A percentile compares a stretch with the other conserved stretches of the same genome.
These are phyloP conservation scores for Zymoseptoria brevis DNA, from an alignment of 2,329 filamentous ascomycete genomes.

Conservation along the genomic window DNA sequence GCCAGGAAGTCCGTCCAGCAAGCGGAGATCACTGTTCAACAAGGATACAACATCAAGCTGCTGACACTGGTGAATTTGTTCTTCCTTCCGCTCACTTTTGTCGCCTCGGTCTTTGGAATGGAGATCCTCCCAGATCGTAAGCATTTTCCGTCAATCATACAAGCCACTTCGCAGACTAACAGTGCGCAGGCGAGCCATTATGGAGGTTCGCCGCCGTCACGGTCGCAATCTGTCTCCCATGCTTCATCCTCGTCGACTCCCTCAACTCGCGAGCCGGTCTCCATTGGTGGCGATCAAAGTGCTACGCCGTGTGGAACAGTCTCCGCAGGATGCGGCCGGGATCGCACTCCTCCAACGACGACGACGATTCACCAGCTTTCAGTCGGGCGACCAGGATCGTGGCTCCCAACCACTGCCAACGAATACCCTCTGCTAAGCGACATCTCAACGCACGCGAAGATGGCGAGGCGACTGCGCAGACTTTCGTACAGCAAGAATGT, in stretches of 20 bases:
- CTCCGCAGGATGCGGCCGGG: neutral
- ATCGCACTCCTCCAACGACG: neutral
- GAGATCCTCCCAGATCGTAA: conserved; percentile 34
- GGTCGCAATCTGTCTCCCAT: conserved; percentile 37
- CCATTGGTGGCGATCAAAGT: conserved; percentile 27
- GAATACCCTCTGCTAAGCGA: neutral
- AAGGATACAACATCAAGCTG: conserved; percentile 55
- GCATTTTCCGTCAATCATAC: conserved; percentile 14
- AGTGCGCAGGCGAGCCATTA: neutral
- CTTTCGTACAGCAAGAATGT: neutral
- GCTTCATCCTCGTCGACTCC: conserved; percentile 40
- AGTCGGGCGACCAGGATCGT: neutral
- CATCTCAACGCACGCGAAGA: neutral
- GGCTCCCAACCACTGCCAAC: neutral
- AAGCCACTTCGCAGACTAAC: neutral
- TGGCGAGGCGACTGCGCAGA: neutral
- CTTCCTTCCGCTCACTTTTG: conserved; percentile 55
- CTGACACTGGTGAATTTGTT: conserved; percentile 55
- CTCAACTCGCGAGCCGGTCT: conserved; percentile 37
- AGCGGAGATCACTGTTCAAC: conserved; percentile 44
- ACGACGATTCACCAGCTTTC: neutral
- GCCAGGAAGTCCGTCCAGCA: conserved; percentile 52
- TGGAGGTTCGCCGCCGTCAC: conserved; percentile 37
- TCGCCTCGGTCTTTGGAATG: conserved; percentile 51
- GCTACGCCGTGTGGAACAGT: neutral